A percentile compares a stretch with the other conserved stretches of the same genome.
Conservation (phyloP, 768 basidiomycete species). For the Lactarius indigo region DNA sequence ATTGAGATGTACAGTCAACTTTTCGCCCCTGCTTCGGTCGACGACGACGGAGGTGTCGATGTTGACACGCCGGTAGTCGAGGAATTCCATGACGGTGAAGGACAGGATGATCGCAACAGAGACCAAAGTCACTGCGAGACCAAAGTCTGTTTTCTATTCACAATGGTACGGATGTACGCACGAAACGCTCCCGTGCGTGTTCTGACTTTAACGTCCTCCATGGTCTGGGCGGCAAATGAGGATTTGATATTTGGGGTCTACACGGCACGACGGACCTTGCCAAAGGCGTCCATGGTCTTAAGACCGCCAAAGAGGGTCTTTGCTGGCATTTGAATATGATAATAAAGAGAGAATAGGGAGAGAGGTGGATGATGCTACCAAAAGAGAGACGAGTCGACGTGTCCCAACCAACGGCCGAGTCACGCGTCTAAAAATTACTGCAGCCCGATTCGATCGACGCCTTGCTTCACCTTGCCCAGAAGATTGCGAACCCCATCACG, state of each 20-base stretch:
- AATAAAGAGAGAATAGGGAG: constrained; percentile 12
- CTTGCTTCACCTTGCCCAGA: constrained; percentile 85
- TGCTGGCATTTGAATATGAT: constrained; percentile 47
- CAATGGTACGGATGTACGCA: constrained; percentile 39
- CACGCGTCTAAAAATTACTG: constrained; percentile 26
- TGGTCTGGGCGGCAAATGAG: constrained; percentile 56
- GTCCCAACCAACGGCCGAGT: constrained; percentile 1
- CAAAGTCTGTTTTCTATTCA: not conserved
- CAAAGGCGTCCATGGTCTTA: constrained; percentile 97
- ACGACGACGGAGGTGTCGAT: constrained; percentile 92
- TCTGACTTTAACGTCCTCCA: constrained; percentile 99
- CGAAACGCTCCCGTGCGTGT: constrained; percentile 90
- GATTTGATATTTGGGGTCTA: not conserved
- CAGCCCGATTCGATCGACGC: constrained; percentile 59
- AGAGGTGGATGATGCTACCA: not conserved
- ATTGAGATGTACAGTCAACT: constrained; percentile 86
- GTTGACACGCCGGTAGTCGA: constrained; percentile 87
- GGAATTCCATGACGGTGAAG: constrained; percentile 89
- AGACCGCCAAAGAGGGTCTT: constrained; percentile 73
- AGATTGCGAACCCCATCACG: constrained; percentile 85
- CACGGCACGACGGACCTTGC: constrained; percentile 64
- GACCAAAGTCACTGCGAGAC: constrained; percentile 77
- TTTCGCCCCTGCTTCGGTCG: constrained; percentile 93
- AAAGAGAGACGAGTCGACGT: constrained; percentile 5
- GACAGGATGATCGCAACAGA: constrained; percentile 90